Base-by-base conservation (phyloP, 805 yeast species). In the Yarrowia sp. region DNA sequence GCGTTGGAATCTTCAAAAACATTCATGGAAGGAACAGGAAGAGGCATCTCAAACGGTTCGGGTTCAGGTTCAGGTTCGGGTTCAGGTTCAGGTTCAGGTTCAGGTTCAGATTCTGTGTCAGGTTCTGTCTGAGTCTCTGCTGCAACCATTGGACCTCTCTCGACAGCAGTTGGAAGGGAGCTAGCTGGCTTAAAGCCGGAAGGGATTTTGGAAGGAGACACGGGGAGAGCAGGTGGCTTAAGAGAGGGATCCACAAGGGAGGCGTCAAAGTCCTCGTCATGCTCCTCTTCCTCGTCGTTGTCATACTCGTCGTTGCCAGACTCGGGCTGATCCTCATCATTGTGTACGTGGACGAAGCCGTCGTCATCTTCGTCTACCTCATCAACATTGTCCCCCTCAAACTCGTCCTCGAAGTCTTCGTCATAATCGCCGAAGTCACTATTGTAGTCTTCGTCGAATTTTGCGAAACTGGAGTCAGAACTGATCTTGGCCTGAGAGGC, bases 381-480 rank as follows among this genome's bases (percentile, higher is more conserved):
- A 16, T 17, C 21, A 12, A 11, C 49, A 19, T 30, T 33, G 14
- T 44, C 32, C 22, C 63, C 66, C 11, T 54, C 51, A n/a, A 21
- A 48, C 21, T 65, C 68, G n/a, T 48, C 67, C 22, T 40, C 68
- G 4, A 43, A 26, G 32, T 49, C 65, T 10, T 64, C 58, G 22
- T 56, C 59, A n/a, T 40, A 51, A 8, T 48, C 58, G 12, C 10
- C 38, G n/a, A 32, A 38, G n/a, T n/a, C n/a, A n/a, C n/a, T n/a
- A 14, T 64, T 49, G 17, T 56, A 52, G 14, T 40, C 63, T 4
- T 48, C 58, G n/a, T 14, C 38, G 17, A 33, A 40, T 33, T 64
- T 21, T 6, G 35, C 54, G 32, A 64, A 43, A 21, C 40, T 43
- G 8, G 56, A 41, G 19, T 46, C 48, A 38, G 44, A 36, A 10